Base-by-base conservation (phyloP, 176 grass and related monocot genomes). In the Eragrostis curvula region DNA sequence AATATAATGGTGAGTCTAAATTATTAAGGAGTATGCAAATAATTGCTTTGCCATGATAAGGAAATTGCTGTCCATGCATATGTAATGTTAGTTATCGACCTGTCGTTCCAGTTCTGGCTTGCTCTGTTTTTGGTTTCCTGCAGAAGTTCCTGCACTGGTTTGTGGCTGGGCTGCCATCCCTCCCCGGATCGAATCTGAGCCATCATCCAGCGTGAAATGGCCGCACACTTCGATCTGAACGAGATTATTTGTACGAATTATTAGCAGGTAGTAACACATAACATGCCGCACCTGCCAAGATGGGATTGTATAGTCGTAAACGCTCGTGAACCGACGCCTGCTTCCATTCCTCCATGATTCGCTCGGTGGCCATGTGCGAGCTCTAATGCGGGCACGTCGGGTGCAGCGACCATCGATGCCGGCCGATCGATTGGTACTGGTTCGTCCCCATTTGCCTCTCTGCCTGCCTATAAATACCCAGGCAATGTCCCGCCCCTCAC, bases 381-480 rank as follows among this genome's bases (percentile, higher is more conserved):
- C 63, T 51, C 61, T 25, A 68, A 17, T 25, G 51, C 55, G 69
- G 57, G n/a, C 77, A 52, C 77, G 84, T 83, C 70, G 69, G 77
- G 77, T 86, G 86, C 32, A 80, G n/a, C 64, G 32, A 60, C 66
- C 73, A 21, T 51, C 45, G 65, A 50, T 12, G 84, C 68, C 32
- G 68, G 52, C 18, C 20, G 4, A 44, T 28, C 20, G 63, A 67
- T 68, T 24, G 77, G 62, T 68, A 12, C 32, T 4, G 47, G 14
- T 11, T 69, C 45, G 80, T 69, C 85, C 50, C 44, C 71, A n/a
- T 64, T 71, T 36, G 0, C 15, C 13, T 42, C 46, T 20, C 51
- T 68, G 70, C 61, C 20, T 25, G 73, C 67, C 80, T 88, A 88
- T 88, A 88, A 88, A 88, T 71, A 70, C 55, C 51, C 45, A 66